A percentile compares a stretch with the other conserved stretches of the same genome.
Conservation (phyloP, 805 yeast species). For the Candida railenensis region DNA sequence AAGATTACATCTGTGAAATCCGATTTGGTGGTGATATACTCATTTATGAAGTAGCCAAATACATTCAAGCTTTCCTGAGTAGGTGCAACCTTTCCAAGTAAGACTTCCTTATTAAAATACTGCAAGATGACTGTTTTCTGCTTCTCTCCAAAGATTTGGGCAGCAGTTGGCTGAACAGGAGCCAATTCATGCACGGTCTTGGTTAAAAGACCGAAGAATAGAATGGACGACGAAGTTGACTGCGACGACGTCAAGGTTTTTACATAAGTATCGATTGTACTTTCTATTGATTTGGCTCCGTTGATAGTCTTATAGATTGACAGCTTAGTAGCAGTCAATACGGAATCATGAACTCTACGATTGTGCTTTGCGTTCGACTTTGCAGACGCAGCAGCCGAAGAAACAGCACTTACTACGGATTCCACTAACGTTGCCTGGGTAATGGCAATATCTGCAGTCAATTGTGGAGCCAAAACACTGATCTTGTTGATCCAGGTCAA, state of each 20-base stretch:
- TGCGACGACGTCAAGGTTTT: background rate
- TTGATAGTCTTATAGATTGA: constrained; percentile 13
- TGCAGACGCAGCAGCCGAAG: background rate
- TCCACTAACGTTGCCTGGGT: constrained; percentile 37
- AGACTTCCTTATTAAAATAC: constrained; percentile 35
- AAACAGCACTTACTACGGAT: background rate
- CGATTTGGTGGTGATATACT: constrained; percentile 36
- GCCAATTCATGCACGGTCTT: constrained; percentile 20
- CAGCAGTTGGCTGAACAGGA: constrained; percentile 24
- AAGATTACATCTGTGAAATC: constrained; percentile 40
- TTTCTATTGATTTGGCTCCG: background rate
- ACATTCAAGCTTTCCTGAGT: constrained; percentile 29
- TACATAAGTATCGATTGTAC: background rate
- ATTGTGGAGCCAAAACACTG: constrained; percentile 17
- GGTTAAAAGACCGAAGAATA: constrained; percentile 23
- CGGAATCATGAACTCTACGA: constrained; percentile 25
- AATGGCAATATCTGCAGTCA: constrained; percentile 23
- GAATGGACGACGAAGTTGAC: constrained; percentile 6
- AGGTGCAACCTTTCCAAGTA: constrained; percentile 47
- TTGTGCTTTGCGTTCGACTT: constrained; percentile 9
- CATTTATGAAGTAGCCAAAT: constrained; percentile 46
- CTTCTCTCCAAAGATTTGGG: constrained; percentile 11
- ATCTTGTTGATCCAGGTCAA: constrained; percentile 55
- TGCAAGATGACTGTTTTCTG: constrained; percentile 13
- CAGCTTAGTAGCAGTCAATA: constrained; percentile 28